Base-by-base conservation (phyloP, 2,329 filamentous ascomycete species). In the Helminthosporium solani region DNA sequence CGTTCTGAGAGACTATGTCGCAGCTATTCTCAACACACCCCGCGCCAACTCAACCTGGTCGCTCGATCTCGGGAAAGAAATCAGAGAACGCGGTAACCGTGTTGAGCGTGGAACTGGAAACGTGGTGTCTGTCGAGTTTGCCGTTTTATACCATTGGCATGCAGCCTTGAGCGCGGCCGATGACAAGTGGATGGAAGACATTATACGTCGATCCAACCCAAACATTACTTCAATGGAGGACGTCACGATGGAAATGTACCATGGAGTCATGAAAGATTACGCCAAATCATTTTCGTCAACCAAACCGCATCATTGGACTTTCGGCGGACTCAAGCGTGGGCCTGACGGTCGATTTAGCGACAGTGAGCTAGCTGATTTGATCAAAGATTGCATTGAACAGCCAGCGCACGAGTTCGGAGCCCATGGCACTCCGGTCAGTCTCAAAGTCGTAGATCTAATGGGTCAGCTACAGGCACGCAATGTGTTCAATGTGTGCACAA, bases 101-200 rank as follows among this genome's bases (percentile, higher is more conserved):
- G 80, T 84, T 0, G 48, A 57, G 75, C 78, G 81, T 9, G 88
- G 87, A 33, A 82, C 86, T 0, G 88, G 88, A 44, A 92, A 91
- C 60, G 82, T 85, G 52, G 87, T 90, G 7, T 90, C 86, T 0
- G 86, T 85, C 6, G 88, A 94, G 71, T 94, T 94, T 75, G 92
- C 91, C 64, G 77, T 94, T 8, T 84, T 86, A 59, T 92, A 94
- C 67, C 80, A 88, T 52, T 92, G 88, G 87, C 88, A 92, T 73
- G 88, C 87, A 2, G 83, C 84, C 56, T 86, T 90, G 58, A 77
- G 76, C 44, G 78, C 81, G 44, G 82, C 80, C 56, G 88, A 94
- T 58, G 88, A 90, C 58, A 75, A 82, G 54, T 92, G 87, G 87
- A 85, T 89, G 41, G 79, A 90, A 56, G 75, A 85, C 6, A 60